Percentiles rank a stretch among this genome's conserved stretches.
Conservation (phyloP, 805 yeast species). For the Hanseniaspora thailandica region DNA sequence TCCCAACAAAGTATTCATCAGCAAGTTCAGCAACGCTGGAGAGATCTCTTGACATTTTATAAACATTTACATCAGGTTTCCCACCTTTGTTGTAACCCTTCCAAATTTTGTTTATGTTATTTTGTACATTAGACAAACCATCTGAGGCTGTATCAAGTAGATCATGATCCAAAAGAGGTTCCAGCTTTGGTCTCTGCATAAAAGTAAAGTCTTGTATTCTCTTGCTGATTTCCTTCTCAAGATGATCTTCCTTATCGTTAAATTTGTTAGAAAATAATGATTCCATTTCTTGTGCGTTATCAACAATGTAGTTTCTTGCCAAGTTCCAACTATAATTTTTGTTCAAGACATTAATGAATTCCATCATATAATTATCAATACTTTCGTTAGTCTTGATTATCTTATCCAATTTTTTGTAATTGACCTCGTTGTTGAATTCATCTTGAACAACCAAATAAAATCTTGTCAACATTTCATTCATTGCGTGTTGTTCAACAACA, state of each 20-base stretch:
- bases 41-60: conserved; percentile 23
- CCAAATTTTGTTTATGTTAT: conserved; percentile 3
- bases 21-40: conserved; percentile 24
- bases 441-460: neutral
- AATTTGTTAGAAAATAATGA: conserved; percentile 1
- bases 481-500: neutral
- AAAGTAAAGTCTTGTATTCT: neutral
- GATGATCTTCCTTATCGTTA: neutral
- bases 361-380: conserved; percentile 11
- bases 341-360: conserved; percentile 11
- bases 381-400: conserved; percentile 1
- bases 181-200: conserved; percentile 5
- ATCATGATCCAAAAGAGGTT: conserved; percentile 2
- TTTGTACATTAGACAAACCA: neutral
- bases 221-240: neutral
- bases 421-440: neutral
- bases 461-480: neutral
- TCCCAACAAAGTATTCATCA: conserved; percentile 25
- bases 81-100: neutral
- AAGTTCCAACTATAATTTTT: conserved; percentile 10
- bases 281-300: conserved; percentile 12
- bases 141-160: conserved; percentile 7
- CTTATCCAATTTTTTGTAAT: neutral
- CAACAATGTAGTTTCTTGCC: conserved; percentile 9
- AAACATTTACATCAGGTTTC: conserved; percentile 11